Conservation (phyloP, 1,284 basidiomycete genomes). For the Microbotryum scabiosae region DNA sequence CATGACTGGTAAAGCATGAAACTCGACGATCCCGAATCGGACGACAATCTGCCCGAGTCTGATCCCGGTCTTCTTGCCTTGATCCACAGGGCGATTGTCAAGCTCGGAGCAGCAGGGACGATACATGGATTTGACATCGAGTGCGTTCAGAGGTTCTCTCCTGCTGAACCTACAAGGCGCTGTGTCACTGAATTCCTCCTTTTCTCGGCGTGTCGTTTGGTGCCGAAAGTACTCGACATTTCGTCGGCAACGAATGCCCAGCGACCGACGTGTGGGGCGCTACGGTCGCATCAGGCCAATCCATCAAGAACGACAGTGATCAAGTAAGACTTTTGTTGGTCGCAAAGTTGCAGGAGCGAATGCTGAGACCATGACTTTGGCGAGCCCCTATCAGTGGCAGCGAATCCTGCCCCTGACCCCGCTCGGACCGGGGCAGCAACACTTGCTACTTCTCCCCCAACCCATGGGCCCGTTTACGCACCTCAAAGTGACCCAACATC, state of each 20-base stretch:
- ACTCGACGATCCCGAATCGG: no score
- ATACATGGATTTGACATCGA: constrained; percentile 88
- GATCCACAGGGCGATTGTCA: constrained; percentile 57
- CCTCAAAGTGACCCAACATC: constrained; percentile 90
- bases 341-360: no score
- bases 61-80: no score
- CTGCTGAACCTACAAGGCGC: no score
- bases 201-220: no score
- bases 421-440: constrained; percentile 72
- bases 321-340: constrained; percentile 9
- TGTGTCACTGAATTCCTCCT: no score
- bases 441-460: constrained; percentile 66
- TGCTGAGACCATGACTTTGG: constrained; percentile 1
- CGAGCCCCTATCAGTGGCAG: constrained; percentile 54
- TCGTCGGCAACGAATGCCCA: constrained; percentile 13
- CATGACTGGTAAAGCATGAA: no score
- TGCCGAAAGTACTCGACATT: no score
- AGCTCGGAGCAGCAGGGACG: constrained; percentile 60
- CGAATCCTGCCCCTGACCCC: constrained; percentile 64
- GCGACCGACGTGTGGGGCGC: constrained; percentile 35
- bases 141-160: no score
- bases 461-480: constrained; percentile 53
- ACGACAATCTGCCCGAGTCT: no score
- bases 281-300: constrained; percentile 16
- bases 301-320: constrained; percentile 22